Evolutionary conservation across 768 basidiomycete species (phyloP).

Genomic region (Albatrellus ellisii): DNA sequence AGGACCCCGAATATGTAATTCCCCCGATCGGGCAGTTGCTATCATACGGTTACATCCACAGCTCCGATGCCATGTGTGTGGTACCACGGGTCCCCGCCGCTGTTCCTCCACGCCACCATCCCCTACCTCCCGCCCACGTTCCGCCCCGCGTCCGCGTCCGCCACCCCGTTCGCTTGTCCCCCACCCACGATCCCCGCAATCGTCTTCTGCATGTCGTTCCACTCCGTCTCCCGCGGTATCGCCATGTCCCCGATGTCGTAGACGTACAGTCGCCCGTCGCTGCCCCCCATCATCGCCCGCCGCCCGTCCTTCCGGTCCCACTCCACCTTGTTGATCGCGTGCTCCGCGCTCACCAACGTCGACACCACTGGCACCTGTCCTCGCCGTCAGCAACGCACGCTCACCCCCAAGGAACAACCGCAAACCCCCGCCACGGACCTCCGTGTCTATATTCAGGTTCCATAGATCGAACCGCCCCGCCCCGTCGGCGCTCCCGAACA

Average conservation of each 20-base stretch:
- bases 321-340: constrained; percentile 88
- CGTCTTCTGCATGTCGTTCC: constrained; percentile 86
- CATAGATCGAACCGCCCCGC: constrained; percentile 93
- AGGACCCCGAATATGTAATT: no score
- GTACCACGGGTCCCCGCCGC: no score
- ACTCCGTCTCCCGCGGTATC: constrained; percentile 80
- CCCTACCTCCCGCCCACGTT: constrained; percentile 16
- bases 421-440: constrained; percentile 40
- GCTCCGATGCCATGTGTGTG: no score
- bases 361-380: constrained; percentile 87
- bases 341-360: constrained; percentile 61
- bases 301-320: constrained; percentile 94
- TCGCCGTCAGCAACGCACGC: background rate
- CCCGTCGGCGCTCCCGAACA: constrained; percentile 91
- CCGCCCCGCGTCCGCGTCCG: constrained; percentile 17
- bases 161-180: constrained; percentile 29
- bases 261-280: constrained; percentile 85
- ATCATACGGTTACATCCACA: no score
- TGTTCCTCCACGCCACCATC: no score
- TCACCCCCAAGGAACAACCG: background rate
- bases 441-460: constrained; percentile 95
- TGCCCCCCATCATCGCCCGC: constrained; percentile 80
- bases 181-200: constrained; percentile 48
- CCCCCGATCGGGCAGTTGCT: no score
- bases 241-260: constrained; percentile 93